Evolutionary conservation across 2,329 filamentous ascomycete species (phyloP).

Genomic region (Dactylellina leptospora): DNA sequence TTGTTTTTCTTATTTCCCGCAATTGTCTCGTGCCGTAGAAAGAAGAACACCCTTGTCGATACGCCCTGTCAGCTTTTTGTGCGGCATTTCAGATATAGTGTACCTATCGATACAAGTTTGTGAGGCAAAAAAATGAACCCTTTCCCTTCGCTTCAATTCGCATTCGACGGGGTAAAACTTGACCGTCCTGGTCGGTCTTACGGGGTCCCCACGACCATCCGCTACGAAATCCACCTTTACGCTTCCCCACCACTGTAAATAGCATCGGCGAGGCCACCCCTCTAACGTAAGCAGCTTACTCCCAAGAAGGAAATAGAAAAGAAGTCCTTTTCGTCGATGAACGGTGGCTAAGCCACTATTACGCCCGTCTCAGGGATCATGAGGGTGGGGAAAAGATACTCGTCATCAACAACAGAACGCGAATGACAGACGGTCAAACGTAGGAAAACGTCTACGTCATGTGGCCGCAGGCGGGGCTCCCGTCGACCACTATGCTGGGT

Average conservation of each 20-base stretch:
- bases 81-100: constrained; percentile 34
- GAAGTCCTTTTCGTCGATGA: too few relatives aligned
- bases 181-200: constrained; percentile 18
- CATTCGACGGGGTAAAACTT: constrained; percentile 19
- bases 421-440: background rate
- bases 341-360: constrained; percentile 31
- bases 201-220: background rate
- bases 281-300: constrained; percentile 15
- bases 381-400: background rate
- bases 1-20: constrained; percentile 7
- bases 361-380: background rate
- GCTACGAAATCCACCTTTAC: constrained; percentile 6
- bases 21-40: background rate
- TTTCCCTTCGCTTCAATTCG: background rate
- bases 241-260: background rate
- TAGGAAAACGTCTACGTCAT: constrained; percentile 17
- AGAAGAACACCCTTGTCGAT: background rate
- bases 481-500: constrained; percentile 37
- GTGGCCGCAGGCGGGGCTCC: constrained; percentile 24
- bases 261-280: constrained; percentile 26
- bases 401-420: background rate
- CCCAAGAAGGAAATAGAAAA: constrained; percentile 4
- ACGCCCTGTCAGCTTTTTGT: constrained; percentile 37
- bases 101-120: constrained; percentile 43
- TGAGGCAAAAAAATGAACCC: constrained; percentile 24